Evolutionary conservation across 2,329 filamentous ascomycete genomes (phyloP).

Genomic region (Fusarium ramigenum): DNA sequence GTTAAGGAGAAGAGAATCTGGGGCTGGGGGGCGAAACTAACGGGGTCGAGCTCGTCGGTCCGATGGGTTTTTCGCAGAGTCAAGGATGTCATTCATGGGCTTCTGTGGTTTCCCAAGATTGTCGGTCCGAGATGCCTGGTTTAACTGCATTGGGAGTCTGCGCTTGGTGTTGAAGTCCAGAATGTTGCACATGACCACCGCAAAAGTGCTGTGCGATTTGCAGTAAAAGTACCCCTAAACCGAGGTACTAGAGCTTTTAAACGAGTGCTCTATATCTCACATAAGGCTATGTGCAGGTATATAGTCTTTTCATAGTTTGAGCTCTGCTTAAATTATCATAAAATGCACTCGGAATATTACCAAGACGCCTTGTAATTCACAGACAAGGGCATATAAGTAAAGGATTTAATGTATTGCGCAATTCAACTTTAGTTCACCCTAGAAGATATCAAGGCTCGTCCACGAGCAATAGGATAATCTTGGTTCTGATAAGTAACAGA

Average conservation of each 20-base stretch:
- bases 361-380: no score
- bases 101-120: accelerated
- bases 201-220: no score
- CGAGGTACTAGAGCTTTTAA: not conserved
- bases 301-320: accelerated
- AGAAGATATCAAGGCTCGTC: accelerated
- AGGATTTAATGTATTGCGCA: not conserved
- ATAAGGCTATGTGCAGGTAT: not conserved
- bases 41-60: conserved; percentile 15
- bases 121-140: not conserved
- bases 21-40: conserved; percentile 18
- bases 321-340: no score
- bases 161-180: not conserved
- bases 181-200: not conserved
- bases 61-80: not conserved
- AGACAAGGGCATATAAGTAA: accelerated
- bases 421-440: accelerated
- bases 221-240: not conserved
- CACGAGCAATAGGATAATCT: accelerated
- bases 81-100: not conserved
- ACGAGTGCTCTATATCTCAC: not conserved
- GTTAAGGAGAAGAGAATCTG: conserved; percentile 29
- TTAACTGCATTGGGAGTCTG: not conserved
- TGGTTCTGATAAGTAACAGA: accelerated
- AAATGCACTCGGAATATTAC: no score